Evolutionary conservation across 805 yeast species (phyloP).

Genomic region (Vanderwaltozyma tropicalis): DNA sequence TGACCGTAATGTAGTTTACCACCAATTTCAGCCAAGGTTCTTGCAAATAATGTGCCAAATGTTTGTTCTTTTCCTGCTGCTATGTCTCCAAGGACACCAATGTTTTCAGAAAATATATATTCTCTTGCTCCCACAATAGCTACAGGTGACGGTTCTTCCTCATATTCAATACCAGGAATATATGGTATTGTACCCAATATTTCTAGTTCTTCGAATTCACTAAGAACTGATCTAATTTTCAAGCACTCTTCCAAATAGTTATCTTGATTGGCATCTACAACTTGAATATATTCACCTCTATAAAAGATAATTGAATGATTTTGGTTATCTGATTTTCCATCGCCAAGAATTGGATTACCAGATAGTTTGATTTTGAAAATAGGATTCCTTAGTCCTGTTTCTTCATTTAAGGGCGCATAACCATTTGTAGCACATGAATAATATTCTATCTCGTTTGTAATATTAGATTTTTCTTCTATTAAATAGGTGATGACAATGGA

Average conservation of each 20-base stretch:
- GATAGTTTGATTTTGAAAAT: constrained; percentile 61
- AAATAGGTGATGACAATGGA: constrained; percentile 47
- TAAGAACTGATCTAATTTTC: constrained; percentile 74
- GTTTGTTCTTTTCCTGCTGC: constrained; percentile 98
- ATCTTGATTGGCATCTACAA: constrained; percentile 93
- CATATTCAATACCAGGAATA: constrained; percentile 46
- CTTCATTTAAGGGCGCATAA: constrained; percentile 41
- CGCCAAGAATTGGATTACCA: constrained; percentile 92
- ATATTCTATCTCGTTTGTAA: constrained; percentile 21
- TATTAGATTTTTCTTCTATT: constrained; percentile 32
- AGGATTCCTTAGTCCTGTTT: constrained; percentile 52
- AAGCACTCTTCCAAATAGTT: constrained; percentile 90
- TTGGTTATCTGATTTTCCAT: constrained; percentile 94
- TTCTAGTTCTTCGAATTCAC: constrained; percentile 82
- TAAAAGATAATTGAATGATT: constrained; percentile 77
- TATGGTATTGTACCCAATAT: constrained; percentile 42
- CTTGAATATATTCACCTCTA: constrained; percentile 91
- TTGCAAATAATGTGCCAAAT: constrained; percentile 88
- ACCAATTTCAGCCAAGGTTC: constrained; percentile 88
- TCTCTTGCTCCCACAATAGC: constrained; percentile 95
- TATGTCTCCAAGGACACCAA: constrained; percentile 88
- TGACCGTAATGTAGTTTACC: constrained; percentile 94
- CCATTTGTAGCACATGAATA: constrained; percentile 68
- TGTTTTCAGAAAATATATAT: constrained; percentile 84
- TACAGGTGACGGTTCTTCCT: constrained; percentile 42